These are phyloP conservation scores for Marchantia polymorpha DNA, from an alignment of 225 moss, liverwort and hornwort genomes.

Conservation along the genomic window DNA sequence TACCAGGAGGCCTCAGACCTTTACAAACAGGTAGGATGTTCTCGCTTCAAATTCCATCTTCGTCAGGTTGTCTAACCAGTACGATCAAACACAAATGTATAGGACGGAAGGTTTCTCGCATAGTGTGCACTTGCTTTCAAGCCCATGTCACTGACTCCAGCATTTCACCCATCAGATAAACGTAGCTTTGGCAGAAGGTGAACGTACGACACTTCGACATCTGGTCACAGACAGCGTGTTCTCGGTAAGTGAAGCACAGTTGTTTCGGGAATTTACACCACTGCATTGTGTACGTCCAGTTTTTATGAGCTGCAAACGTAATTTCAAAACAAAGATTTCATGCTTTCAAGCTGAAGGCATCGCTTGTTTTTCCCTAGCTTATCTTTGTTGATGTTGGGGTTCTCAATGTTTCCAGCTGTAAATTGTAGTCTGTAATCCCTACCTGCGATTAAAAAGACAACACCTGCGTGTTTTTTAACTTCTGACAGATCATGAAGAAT, in stretches of 20 bases:
- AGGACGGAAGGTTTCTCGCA: background rate
- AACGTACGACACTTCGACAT: constrained; percentile 74
- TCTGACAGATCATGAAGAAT: constrained; percentile 75
- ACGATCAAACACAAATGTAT: background rate
- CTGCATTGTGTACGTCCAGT: background rate
- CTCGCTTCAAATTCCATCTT: background rate
- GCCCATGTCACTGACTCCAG: background rate
- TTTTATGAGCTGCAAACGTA: no score
- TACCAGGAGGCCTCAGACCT: constrained; percentile 85
- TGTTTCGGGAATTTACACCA: background rate
- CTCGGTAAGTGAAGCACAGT: constrained; percentile 45
- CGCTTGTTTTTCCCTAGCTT: no score
- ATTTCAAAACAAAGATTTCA: no score
- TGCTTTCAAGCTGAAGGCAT: no score
- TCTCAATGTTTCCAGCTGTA: no score
- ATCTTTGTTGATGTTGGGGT: no score
- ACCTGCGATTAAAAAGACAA: no score
- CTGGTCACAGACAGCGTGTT: constrained; percentile 85
- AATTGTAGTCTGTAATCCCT: no score
- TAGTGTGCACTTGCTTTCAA: no score
- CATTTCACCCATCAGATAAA: constrained; percentile 56
- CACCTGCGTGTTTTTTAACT: background rate
- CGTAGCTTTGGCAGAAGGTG: constrained; percentile 66
- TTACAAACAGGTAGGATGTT: constrained; percentile 62
- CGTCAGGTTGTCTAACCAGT: background rate